phyloP scores from a whole-genome alignment of 441 rosid species.

The Erodium chrysanthum region DNA sequence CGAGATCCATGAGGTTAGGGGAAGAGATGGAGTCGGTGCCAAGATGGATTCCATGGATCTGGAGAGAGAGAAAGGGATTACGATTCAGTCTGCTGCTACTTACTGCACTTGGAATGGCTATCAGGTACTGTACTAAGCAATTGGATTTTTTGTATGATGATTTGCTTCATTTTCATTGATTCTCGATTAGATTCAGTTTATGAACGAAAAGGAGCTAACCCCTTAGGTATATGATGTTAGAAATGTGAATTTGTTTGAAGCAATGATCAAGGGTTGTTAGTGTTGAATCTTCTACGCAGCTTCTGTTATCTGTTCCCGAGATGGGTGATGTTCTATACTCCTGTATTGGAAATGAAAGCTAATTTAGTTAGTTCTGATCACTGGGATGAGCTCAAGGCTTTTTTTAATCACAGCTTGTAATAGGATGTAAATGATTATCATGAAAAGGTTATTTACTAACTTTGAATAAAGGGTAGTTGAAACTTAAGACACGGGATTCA shows the following conservation, averaged over 20 bases:
- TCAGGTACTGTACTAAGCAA: constrained; percentile 35
- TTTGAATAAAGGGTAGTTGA: not conserved
- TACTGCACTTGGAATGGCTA: constrained; percentile 89
- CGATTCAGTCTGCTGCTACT: constrained; percentile 94
- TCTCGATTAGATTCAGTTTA: not conserved
- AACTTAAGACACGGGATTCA: not conserved
- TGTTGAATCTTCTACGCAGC: not conserved
- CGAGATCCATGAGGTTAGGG: constrained; percentile 97
- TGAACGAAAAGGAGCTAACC: not conserved
- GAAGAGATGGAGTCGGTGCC: constrained; percentile 90
- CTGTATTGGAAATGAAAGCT: not conserved
- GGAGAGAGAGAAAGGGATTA: constrained; percentile 91
- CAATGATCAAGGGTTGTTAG: not conserved
- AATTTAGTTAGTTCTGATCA: not conserved
- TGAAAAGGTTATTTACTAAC: not conserved
- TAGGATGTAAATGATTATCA: not conserved
- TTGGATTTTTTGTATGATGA: not conserved
- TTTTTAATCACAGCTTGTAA: not conserved
- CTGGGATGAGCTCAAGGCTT: no score
- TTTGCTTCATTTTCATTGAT: not conserved
- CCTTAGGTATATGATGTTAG: not conserved
- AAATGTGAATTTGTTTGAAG: not conserved
- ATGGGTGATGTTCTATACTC: not conserved
- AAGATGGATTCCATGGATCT: constrained; percentile 97
- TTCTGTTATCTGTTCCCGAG: not conserved